Evolutionary conservation across 148 eudicot species (phyloP).

Genomic region (Amaranthus palmeri): DNA sequence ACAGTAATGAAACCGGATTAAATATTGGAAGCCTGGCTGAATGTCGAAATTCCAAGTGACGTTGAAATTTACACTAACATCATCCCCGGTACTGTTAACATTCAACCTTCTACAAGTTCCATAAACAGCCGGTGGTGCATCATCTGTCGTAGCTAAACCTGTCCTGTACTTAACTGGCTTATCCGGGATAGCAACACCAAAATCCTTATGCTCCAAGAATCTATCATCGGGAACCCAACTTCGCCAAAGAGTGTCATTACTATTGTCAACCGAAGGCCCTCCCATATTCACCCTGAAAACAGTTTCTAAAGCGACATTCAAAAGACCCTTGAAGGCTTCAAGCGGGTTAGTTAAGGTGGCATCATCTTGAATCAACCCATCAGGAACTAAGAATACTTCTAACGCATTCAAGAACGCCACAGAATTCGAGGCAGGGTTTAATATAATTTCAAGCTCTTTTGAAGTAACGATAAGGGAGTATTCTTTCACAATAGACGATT

Average conservation of each 20-base stretch:
- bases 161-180: constrained; percentile 39
- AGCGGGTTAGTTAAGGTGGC: constrained; percentile 40
- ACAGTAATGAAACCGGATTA: constrained; percentile 43
- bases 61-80: constrained; percentile 53
- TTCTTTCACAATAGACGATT: constrained; percentile 41
- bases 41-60: constrained; percentile 30
- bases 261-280: constrained; percentile 42
- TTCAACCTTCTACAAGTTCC: constrained; percentile 45
- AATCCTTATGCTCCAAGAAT: constrained; percentile 32
- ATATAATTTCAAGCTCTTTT: constrained; percentile 40
- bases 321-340: constrained; percentile 38
- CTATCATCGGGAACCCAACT: constrained; percentile 58
- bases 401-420: constrained; percentile 65
- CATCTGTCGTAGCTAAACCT: constrained; percentile 39
- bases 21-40: constrained; percentile 28
- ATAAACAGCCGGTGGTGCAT: constrained; percentile 67
- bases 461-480: constrained; percentile 57
- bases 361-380: constrained; percentile 48
- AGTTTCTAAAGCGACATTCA: constrained; percentile 45
- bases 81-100: constrained; percentile 29
- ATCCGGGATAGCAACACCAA: constrained; percentile 30
- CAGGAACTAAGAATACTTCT: constrained; percentile 66
- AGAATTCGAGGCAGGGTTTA: constrained; percentile 48
- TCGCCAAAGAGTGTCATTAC: constrained; percentile 62
- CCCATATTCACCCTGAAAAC: constrained; percentile 78